Base-by-base conservation (phyloP, 2,329 filamentous ascomycete species). In the Sporothrix luriei region DNA sequence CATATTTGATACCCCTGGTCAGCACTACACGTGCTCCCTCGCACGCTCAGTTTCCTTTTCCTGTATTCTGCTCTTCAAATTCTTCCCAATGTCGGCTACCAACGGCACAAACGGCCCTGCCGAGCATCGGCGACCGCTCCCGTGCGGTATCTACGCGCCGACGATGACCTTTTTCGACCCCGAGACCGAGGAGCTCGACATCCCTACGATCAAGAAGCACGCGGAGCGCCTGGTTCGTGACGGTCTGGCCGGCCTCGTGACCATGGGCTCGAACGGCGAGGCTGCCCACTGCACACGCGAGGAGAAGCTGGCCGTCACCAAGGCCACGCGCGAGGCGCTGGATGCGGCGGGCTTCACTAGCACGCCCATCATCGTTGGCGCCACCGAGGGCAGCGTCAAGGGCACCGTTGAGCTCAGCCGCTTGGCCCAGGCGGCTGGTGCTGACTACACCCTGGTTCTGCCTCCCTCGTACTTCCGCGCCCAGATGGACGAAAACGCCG, bases 151-250 rank as follows among this genome's bases (percentile, higher is more conserved):
- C 78, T 96, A 95, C 80, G 91, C 91, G 71, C 93, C 93, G 33
- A 94, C 91, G 71, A 92, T 95, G 89, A 96, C 92, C 76, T 96
- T 97, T 79, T 97, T 97, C 83, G 84, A 94, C 80, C 85, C 90
- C 7, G 86, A 90, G 73, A 95, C 91, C 59, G 93, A 97, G 80
- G 91, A 95, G 64, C 85, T 97, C 75, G 93, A 97, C 77, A 88
- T 94, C 73, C 84, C 90, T 48, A 86, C 87, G 71, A 91, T 95
- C 81, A 91, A 92, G 80, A 90, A 87, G 77, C 93, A 97, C 78
- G 91, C 91, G 29, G 87, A 91, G 74, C 90, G 92, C 62, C 87
- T 97, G 62, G 90, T 89, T 51, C 84, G 88, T 77, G 91, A 88
- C 70, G 93, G 93, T 10, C 87, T 97, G 13, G 91, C 89, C 62